These are phyloP conservation scores for Eimeria praecox DNA, from an alignment of 169 alveolate genomes.

Conservation along the genomic window DNA sequence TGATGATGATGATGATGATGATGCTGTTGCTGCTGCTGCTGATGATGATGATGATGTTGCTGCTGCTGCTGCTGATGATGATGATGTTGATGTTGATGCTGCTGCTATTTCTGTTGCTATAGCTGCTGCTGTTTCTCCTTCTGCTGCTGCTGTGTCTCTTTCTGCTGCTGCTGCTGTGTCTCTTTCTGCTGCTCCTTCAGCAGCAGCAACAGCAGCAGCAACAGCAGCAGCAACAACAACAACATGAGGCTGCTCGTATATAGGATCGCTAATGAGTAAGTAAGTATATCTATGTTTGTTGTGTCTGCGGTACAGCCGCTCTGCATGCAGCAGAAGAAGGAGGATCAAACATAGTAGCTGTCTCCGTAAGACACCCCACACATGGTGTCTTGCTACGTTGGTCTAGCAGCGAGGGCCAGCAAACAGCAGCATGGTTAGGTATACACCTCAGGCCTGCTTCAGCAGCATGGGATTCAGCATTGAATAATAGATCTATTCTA, in stretches of 20 bases:
- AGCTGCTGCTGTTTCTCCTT: background rate
- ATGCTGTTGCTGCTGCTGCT: too few species aligned
- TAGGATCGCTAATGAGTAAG: too few species aligned
- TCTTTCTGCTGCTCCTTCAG: background rate
- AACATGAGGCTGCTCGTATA: too few species aligned
- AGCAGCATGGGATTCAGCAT: constrained; percentile 75
- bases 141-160: background rate
- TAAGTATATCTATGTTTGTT: background rate
- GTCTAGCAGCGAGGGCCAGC: constrained; percentile 79
- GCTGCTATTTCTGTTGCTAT: too few species aligned
- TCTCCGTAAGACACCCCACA: constrained; percentile 82
- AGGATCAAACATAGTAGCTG: constrained; percentile 85
- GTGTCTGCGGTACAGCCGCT: constrained; percentile 23
- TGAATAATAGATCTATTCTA: background rate
- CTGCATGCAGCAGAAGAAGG: constrained; percentile 54
- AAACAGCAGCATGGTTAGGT: constrained; percentile 79
- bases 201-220: too few species aligned
- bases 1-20: too few species aligned
- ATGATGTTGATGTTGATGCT: too few species aligned
- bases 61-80: too few species aligned
- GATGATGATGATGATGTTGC: too few species aligned
- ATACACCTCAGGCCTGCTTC: constrained; percentile 84
- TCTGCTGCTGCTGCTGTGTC: background rate
- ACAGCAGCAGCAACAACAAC: too few species aligned
- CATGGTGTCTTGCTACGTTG: constrained; percentile 86